A percentile compares a stretch with the other conserved stretches of the same genome.
Conservation (phyloP, 2,329 filamentous ascomycete genomes). For the Sarocladium kiliense region DNA sequence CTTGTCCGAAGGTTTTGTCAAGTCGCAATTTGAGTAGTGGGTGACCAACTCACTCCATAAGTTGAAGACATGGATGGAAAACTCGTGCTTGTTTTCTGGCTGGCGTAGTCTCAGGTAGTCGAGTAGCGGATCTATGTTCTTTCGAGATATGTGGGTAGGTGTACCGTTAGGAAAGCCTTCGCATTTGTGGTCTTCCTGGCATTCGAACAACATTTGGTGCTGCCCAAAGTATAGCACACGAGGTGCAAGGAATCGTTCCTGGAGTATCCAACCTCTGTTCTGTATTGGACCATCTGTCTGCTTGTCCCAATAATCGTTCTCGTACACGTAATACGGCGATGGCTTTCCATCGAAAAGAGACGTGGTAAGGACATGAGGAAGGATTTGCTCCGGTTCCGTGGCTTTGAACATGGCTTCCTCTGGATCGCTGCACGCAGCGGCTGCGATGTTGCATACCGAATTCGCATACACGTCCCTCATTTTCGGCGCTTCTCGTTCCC, state of each 20-base stretch:
- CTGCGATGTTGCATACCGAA: constrained; percentile 18
- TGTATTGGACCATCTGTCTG: constrained; percentile 15
- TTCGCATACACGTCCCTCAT: constrained; percentile 23
- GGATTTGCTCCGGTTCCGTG: constrained; percentile 12
- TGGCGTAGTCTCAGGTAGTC: constrained; percentile 2
- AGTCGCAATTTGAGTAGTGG: constrained; percentile 17
- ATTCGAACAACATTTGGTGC: constrained; percentile 21
- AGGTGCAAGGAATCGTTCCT: constrained; percentile 23
- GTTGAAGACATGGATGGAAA: constrained; percentile 13
- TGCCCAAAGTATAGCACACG: constrained; percentile 23
- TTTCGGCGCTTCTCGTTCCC: constrained; percentile 20
- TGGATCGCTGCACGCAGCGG: constrained; percentile 14
- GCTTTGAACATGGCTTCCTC: constrained; percentile 17
- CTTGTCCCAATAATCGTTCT: constrained; percentile 9
- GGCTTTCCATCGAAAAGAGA: background rate
- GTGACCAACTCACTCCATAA: constrained; percentile 19
- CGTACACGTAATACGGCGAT: constrained; percentile 13
- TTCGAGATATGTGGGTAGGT: constrained; percentile 11
- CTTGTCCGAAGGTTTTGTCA: constrained; percentile 17
- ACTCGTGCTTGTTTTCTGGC: background rate
- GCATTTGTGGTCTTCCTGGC: constrained; percentile 15
- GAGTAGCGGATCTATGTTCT: constrained; percentile 9
- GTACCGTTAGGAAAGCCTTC: constrained; percentile 11
- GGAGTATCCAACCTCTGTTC: constrained; percentile 23
- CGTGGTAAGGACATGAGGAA: constrained; percentile 9